Evolutionary conservation across 2,329 filamentous ascomycete species (phyloP), one percentile per base, ranked within the genome.

Genomic region (Trichoderma sp.): DNA sequence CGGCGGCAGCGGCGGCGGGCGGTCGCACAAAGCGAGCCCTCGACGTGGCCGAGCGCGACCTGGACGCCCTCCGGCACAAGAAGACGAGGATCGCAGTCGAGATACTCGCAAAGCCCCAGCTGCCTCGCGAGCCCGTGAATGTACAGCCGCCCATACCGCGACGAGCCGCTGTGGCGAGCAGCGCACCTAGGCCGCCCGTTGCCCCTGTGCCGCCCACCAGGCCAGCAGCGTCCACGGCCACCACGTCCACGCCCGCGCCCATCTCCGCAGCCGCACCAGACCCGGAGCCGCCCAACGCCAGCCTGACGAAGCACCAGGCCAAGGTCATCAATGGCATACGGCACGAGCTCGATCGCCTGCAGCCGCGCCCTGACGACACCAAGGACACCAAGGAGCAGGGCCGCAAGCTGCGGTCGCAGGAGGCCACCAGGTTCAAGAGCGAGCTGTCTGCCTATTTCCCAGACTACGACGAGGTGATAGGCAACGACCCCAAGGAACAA

Each of bases 391-490:
- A 80, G 70, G 81, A 87, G 67, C 88, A 91, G 70, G 90, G 93
- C 69, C 84, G 85, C 72, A 94, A 92, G 74, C 81, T 97, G 75
- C 87, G 94, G 68, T 96, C 92, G 60, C 91, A 96, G 72, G 92
- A 96, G 72, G 90, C 90, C 12, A 89, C 89, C 59, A 85, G 92
- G 71, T 89, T 93, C 78, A 97, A 96, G 82, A 97, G 93, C 78
- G 93, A 97, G 74, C 83, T 98, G 67, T 89, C 93, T 44, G 85
- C 88, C 55, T 98, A 97, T 78, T 97, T 98, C 74, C 88, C 91
- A 60, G 93, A 96, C 73, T 98, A 97, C 77, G 93, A 97, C 77
- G 92, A 96, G 75, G 86, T 97, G 70, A 92, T 98, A 78, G 93
- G 91, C 68, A 91, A 96, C 74, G 89, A 92, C 68, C 86, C 88